Conservation (phyloP, 2,329 filamentous ascomycete species). For the Acrocalymma vagum region DNA sequence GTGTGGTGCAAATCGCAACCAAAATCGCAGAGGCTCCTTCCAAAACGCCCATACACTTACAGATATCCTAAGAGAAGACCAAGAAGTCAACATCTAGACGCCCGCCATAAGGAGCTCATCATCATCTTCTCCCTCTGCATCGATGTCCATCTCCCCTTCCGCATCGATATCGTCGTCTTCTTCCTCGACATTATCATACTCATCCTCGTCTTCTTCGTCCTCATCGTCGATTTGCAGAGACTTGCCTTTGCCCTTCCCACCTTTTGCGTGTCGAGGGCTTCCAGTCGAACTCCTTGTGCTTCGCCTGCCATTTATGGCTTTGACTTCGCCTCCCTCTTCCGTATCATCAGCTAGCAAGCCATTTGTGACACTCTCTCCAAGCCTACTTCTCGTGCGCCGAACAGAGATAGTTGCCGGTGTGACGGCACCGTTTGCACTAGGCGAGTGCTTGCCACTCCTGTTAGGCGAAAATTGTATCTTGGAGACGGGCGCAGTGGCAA, state of each 20-base stretch:
- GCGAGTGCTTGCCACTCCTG: constrained; percentile 37
- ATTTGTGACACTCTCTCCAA: constrained; percentile 51
- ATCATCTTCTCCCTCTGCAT: constrained; percentile 36
- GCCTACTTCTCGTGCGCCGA: constrained; percentile 53
- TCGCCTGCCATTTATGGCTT: constrained; percentile 35
- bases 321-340: constrained; percentile 41
- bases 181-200: constrained; percentile 33
- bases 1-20: too few relatives aligned
- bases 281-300: constrained; percentile 38
- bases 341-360: constrained; percentile 35
- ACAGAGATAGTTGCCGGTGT: constrained; percentile 39
- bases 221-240: constrained; percentile 37
- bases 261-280: constrained; percentile 32
- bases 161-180: constrained; percentile 33
- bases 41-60: constrained; percentile 2
- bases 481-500: constrained; percentile 40
- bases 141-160: constrained; percentile 27
- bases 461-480: constrained; percentile 41
- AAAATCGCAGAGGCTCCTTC: too few relatives aligned
- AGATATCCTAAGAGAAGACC: neutral
- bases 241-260: constrained; percentile 36
- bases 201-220: constrained; percentile 39
- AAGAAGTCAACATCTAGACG: too few relatives aligned
- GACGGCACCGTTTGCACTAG: constrained; percentile 38
- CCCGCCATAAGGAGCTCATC: constrained; percentile 32